These are phyloP conservation scores for Dipodascus geniculatus DNA, from an alignment of 805 yeast species.

Conservation along the genomic window DNA sequence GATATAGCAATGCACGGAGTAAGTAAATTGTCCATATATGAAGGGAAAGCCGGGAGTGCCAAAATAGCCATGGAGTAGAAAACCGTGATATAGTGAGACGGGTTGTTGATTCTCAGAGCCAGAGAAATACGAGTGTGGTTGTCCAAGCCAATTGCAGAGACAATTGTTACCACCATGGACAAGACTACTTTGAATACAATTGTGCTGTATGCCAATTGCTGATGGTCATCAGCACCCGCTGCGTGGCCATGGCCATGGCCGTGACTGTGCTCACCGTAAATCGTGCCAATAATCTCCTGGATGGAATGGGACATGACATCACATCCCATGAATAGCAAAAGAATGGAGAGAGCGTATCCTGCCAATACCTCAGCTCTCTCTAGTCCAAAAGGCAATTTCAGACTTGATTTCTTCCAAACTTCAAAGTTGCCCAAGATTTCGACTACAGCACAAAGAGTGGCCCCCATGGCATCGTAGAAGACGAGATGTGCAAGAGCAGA, in stretches of 20 bases:
- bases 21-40: conserved; percentile 23
- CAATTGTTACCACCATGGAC: conserved; percentile 22
- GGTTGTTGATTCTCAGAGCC: conserved; percentile 18
- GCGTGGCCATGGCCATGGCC: conserved; percentile 21
- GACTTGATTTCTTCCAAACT: conserved; percentile 75
- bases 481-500: conserved; percentile 77
- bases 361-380: conserved; percentile 83
- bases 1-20: conserved; percentile 28
- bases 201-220: conserved; percentile 8
- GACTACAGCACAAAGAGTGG: conserved; percentile 54
- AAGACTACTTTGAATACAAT: conserved; percentile 18
- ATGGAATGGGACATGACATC: conserved; percentile 79
- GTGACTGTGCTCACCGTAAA: conserved; percentile 26
- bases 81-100: conserved; percentile 23
- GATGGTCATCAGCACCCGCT: conserved; percentile 1
- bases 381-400: conserved; percentile 83
- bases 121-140: conserved; percentile 25
- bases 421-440: conserved; percentile 83
- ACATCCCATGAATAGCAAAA: conserved; percentile 81
- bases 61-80: conserved; percentile 22
- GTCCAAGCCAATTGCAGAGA: conserved; percentile 25
- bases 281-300: conserved; percentile 50
- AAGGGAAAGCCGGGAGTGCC: conserved; percentile 20
- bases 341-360: conserved; percentile 77
- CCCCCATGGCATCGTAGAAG: conserved; percentile 77